phyloP scores from a whole-genome alignment of 164 flowering plant species.

The Hamamelis virginiana region DNA sequence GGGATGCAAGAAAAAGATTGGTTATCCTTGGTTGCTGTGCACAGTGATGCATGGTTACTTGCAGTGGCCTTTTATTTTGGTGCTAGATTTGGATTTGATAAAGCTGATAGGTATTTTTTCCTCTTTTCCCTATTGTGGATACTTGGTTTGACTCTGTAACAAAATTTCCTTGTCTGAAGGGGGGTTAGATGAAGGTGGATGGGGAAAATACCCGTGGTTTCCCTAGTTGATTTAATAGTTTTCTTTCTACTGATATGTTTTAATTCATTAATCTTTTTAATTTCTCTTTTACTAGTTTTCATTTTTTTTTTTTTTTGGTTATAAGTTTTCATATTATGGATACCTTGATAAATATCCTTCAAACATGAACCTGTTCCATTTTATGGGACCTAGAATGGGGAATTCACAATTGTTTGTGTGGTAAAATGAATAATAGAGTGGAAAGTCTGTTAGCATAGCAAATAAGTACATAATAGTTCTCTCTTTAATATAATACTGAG shows the following conservation, averaged over 20 bases:
- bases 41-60: conserved; percentile 57
- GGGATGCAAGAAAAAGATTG: conserved; percentile 51
- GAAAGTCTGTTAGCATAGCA: background rate
- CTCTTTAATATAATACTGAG: too few relatives aligned
- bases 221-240: too few relatives aligned
- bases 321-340: background rate
- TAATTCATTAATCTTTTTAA: too few relatives aligned
- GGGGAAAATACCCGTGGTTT: too few relatives aligned
- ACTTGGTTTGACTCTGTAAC: background rate
- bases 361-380: background rate
- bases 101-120: conserved; percentile 41
- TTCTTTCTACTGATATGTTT: too few relatives aligned
- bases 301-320: too few relatives aligned
- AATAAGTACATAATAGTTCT: too few relatives aligned
- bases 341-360: background rate
- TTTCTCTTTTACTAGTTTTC: too few relatives aligned
- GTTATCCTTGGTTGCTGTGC: conserved; percentile 48
- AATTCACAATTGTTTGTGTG: background rate
- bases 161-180: background rate
- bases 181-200: background rate
- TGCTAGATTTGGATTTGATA: conserved; percentile 46
- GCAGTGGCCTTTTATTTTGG: conserved; percentile 53
- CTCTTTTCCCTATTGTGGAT: background rate
- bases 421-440: background rate
- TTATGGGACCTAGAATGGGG: background rate